A percentile compares a stretch with the other conserved stretches of the same genome.
Conservation (phyloP, 1,284 basidiomycete genomes). For the Puccinia horiana region DNA sequence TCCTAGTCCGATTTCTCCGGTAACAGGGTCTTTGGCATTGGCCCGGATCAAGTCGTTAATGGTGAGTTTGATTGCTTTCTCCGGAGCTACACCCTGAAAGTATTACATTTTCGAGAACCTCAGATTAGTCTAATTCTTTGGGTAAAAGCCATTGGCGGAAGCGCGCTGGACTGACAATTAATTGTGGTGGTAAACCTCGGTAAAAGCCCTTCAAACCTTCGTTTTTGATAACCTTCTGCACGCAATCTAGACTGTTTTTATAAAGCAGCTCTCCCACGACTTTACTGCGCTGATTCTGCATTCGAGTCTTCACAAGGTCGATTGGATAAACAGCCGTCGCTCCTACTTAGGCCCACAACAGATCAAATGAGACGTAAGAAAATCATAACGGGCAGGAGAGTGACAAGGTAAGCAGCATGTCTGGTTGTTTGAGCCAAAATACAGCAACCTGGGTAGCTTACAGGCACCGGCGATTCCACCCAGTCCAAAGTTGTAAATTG, state of each 20-base stretch:
- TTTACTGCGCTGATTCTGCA: conserved; percentile 95
- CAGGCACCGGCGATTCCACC: conserved; percentile 86
- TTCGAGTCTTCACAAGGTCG: conserved; percentile 80
- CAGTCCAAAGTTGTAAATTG: conserved; percentile 79
- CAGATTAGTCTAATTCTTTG: background rate
- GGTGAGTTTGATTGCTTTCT: conserved; percentile 92
- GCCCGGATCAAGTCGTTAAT: conserved; percentile 90
- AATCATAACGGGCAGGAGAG: background rate
- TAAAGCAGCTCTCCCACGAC: conserved; percentile 92
- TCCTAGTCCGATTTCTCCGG: conserved; percentile 78
- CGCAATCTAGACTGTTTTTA: conserved; percentile 91
- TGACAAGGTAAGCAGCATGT: background rate
- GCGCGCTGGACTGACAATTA: conserved; percentile 68
- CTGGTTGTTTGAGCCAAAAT: background rate
- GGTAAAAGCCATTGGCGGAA: background rate
- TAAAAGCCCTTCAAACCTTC: conserved; percentile 93
- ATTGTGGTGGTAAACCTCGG: conserved; percentile 89
- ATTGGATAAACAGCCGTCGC: conserved; percentile 92
- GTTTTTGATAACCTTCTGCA: conserved; percentile 88
- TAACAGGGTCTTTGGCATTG: conserved; percentile 85
- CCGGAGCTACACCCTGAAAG: conserved; percentile 86
- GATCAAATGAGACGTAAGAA: background rate
- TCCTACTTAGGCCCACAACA: conserved; percentile 64
- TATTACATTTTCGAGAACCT: background rate
- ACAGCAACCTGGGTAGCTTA: conserved; percentile 21